Evolutionary conservation across 2,329 filamentous ascomycete genomes (phyloP).

Genomic region (Tolypocladium tundrense): DNA sequence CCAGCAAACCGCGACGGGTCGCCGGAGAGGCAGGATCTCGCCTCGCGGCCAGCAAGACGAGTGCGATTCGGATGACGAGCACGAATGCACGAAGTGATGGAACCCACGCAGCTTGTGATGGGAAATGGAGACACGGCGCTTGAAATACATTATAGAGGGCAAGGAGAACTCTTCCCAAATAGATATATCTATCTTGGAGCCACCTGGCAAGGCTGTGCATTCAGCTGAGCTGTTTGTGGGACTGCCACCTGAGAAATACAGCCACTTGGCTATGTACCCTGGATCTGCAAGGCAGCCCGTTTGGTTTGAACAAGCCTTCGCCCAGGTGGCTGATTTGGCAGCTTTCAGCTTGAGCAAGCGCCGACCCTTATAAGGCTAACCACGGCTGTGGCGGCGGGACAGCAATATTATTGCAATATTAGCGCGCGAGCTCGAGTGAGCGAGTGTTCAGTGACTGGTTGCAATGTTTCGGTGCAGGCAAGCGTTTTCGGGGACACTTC

Average conservation of each 20-base stretch:
- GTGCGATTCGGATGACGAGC: slow-evolving; percentile 17
- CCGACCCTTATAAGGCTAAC: background rate
- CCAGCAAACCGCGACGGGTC: background rate
- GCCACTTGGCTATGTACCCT: background rate
- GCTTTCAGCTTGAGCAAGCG: background rate
- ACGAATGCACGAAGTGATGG: background rate
- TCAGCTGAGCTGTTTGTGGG: background rate
- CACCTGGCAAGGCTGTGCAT: background rate
- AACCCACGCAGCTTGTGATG: background rate
- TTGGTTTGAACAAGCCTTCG: background rate
- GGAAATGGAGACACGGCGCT: background rate
- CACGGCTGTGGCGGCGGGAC: background rate
- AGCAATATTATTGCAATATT: background rate
- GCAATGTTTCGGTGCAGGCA: background rate
- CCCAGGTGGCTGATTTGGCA: background rate
- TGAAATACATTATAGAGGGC: background rate
- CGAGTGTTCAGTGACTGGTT: background rate
- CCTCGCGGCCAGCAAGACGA: slow-evolving; percentile 18
- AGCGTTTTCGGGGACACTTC: background rate
- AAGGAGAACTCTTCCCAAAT: background rate
- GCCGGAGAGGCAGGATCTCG: slow-evolving; percentile 4
- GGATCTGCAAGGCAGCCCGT: background rate
- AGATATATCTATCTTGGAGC: background rate
- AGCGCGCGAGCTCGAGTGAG: background rate
- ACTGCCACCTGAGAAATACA: background rate